Base-by-base conservation (phyloP, 257 asterid genomes). In the Gynochthodes officinalis region DNA sequence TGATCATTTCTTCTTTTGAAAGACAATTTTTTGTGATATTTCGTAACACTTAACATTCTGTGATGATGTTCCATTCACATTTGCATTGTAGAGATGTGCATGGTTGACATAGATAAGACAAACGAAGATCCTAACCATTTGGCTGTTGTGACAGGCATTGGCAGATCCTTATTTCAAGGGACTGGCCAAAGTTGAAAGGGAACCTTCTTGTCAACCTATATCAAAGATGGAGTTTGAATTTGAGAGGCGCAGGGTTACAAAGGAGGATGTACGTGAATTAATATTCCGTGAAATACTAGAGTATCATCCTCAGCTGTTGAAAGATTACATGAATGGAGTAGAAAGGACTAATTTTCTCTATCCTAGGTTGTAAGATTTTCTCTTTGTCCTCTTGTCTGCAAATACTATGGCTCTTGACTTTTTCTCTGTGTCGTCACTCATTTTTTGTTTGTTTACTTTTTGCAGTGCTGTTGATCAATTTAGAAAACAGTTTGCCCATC, bases 111-210 rank as follows among this genome's bases (percentile, higher is more conserved):
- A 5, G 30, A 49, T 21, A 37, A 33, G 28, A 23, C 23, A 10
- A 10, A 30, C 28, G n/a, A 30, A 50, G 19, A 32, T 64, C 60
- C 61, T 73, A 46, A 72, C 58, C 3, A 30, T 63, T 62, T 14
- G n/a, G n/a, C 18, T 63, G 16, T 69, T 33, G 65, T 73, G 68
- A 64, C 80, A 91, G 97, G 91, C 96, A 42, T 70, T 91, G 67
- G 90, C 91, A 69, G 89, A 91, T 85, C 95, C 97, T 72, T 91
- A 91, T 79, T 91, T 91, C 73, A 87, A 76, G 84, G 96, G 96
- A 53, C 83, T 91, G 78, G 85, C 92, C 30, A 91, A 82, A 84
- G 83, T 78, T 73, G 96, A 84, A 79, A 87, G 97, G 82, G 97
- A 89, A 80, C 97, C 97, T 37, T 89, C 92, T 73, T 86, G 94